Conservation (phyloP, 1,284 basidiomycete genomes). For the Thecaphora thlaspeos region DNA sequence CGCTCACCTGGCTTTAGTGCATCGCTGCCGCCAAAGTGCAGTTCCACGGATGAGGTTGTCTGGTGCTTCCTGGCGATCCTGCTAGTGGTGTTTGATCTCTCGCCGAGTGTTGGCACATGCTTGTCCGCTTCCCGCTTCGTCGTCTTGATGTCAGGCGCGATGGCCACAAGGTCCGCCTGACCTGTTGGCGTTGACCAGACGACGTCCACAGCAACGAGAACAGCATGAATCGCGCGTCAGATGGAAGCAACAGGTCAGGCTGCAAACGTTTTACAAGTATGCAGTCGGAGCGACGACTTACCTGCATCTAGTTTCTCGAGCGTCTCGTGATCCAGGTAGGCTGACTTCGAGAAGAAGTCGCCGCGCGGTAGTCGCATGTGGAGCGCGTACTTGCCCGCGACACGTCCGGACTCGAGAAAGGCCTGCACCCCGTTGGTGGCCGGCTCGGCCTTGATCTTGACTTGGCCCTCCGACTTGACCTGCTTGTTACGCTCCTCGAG, state of each 20-base stretch:
- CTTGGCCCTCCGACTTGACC: conserved; percentile 2
- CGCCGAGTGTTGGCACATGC: neutral
- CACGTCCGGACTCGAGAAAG: conserved; percentile 2
- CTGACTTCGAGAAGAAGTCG: conserved; percentile 54
- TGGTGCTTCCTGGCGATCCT: neutral
- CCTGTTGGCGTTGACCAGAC: no score
- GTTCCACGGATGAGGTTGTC: neutral
- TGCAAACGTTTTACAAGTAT: no score
- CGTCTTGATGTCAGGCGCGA: conserved; percentile 22
- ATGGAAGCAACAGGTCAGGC: no score
- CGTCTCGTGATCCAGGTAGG: conserved; percentile 15
- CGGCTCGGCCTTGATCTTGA: neutral
- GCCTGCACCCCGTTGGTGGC: neutral
- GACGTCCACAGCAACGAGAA: no score
- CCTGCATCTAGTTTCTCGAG: conserved; percentile 33
- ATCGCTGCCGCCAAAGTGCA: neutral
- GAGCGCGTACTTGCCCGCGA: conserved; percentile 36
- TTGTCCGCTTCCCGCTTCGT: neutral
- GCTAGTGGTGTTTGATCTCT: neutral
- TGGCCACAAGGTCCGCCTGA: conserved; percentile 41
- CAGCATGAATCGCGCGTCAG: no score
- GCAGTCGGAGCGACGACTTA: no score
- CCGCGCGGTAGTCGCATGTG: conserved; percentile 52
- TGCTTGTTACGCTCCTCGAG: conserved; percentile 8
- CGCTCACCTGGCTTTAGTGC: neutral